Conservation (phyloP, 108 stramenopile species). For the Bacterosira constricta region DNA sequence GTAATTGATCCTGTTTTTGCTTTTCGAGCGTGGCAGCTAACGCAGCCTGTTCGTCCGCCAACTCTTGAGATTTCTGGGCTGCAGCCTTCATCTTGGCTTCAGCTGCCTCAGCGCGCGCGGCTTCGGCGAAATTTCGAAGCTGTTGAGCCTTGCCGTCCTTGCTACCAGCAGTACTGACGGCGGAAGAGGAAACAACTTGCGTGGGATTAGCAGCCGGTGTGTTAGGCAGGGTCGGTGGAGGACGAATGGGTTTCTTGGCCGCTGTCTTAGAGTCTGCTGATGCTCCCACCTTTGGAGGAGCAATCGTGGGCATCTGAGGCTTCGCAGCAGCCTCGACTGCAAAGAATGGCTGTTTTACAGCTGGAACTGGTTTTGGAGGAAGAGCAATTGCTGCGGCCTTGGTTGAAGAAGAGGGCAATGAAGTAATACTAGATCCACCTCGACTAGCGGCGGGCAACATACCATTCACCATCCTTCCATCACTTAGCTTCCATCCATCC, state of each 20-base stretch:
- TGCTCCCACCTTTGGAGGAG: neutral
- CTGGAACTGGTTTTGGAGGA: constrained; percentile 6
- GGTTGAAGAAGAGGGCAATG: neutral
- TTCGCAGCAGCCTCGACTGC: neutral
- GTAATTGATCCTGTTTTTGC: neutral
- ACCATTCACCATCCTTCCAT: neutral
- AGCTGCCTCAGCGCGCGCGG: constrained; percentile 21
- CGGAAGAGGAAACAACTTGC: neutral
- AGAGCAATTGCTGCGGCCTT: neutral
- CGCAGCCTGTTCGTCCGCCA: constrained; percentile 1
- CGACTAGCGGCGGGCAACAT: neutral
- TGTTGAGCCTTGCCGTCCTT: constrained; percentile 12
- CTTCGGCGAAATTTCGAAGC: constrained; percentile 28
- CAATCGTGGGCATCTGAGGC: neutral
- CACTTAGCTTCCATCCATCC: constrained; percentile 7
- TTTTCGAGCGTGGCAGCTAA: constrained; percentile 12
- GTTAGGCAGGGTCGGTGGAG: neutral
- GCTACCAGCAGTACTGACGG: too few species aligned
- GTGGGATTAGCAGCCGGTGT: neutral
- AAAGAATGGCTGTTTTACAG: too few species aligned
- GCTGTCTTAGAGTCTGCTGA: neutral
- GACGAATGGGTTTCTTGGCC: neutral
- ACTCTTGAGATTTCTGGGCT: neutral
- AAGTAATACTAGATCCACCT: neutral
- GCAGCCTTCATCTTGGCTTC: constrained; percentile 39